Evolutionary conservation across 441 rosid species (phyloP).

Genomic region (Hura crepitans): DNA sequence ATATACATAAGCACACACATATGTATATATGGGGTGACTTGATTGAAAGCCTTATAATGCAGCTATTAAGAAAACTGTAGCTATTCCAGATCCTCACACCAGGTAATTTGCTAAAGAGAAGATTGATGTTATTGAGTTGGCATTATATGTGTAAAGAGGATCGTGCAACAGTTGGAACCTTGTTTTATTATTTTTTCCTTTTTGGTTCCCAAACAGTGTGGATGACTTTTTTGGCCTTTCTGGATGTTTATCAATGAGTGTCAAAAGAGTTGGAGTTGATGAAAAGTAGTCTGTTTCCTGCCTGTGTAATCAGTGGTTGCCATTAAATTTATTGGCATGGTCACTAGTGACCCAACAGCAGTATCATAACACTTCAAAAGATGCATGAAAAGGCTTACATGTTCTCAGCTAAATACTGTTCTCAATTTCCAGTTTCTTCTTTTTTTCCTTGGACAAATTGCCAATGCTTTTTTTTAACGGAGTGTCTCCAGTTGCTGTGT

Average conservation of each 20-base stretch:
- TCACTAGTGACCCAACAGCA: not conserved
- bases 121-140: not conserved
- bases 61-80: too few species aligned
- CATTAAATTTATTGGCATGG: not conserved
- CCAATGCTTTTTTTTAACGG: not conserved
- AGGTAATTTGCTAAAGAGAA: not conserved
- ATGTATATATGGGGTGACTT: too few species aligned
- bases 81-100: not conserved
- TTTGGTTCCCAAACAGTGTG: not conserved
- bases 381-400: slow-evolving; percentile 4
- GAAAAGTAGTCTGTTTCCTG: not conserved
- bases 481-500: not conserved
- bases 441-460: not conserved
- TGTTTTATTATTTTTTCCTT: not conserved
- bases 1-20: too few species aligned
- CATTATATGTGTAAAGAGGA: not conserved
- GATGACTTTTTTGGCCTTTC: not conserved
- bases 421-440: not conserved
- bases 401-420: not conserved
- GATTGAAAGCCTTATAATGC: too few species aligned
- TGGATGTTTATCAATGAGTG: not conserved
- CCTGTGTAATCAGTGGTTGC: not conserved
- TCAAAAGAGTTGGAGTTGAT: not conserved
- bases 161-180: not conserved
- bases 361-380: not conserved